phyloP scores from a whole-genome alignment of 495 filamentous ascomycete genomes.

The Hypoxylon fuscum region DNA sequence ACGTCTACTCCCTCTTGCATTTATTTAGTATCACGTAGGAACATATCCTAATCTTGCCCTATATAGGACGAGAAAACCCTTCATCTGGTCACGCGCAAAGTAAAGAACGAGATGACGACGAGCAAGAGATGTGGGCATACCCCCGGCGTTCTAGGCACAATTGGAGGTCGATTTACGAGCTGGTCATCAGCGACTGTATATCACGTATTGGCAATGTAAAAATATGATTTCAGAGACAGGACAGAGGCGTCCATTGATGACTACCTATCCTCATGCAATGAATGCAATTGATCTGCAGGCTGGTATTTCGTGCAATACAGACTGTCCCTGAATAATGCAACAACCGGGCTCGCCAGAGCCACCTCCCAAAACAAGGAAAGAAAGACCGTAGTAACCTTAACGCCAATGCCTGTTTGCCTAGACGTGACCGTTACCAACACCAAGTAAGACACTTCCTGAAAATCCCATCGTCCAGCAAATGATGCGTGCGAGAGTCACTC shows the following conservation, averaged over 20 bases:
- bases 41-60: background rate
- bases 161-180: conserved; percentile 1
- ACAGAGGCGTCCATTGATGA: conserved; percentile 5
- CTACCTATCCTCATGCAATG: background rate
- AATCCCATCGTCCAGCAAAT: too few species aligned
- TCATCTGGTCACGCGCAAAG: conserved; percentile 76
- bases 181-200: conserved; percentile 10
- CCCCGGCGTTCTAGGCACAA: conserved; percentile 17
- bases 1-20: conserved; percentile 52
- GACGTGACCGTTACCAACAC: too few species aligned
- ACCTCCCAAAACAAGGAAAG: background rate
- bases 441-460: too few species aligned
- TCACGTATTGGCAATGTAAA: conserved; percentile 7
- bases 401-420: conserved; percentile 16
- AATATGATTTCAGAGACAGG: background rate
- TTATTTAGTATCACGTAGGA: background rate
- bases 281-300: background rate
- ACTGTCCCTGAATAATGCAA: background rate
- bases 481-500: too few species aligned
- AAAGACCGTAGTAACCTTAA: background rate
- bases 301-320: background rate
- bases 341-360: background rate
- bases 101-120: conserved; percentile 65
- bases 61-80: conserved; percentile 83
- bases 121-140: conserved; percentile 7